Conservation (phyloP, 306 rosid species). For the Prunus armeniaca region DNA sequence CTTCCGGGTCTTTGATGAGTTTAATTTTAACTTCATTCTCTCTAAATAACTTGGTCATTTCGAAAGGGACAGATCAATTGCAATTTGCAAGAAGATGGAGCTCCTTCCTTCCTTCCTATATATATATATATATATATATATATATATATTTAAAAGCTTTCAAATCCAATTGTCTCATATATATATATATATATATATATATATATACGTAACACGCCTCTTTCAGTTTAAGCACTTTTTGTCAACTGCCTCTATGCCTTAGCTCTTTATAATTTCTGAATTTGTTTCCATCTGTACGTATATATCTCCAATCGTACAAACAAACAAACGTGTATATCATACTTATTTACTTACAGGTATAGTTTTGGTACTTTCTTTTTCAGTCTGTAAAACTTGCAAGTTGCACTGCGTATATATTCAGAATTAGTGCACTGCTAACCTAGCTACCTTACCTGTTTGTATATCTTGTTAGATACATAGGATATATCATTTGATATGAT, state of each 20-base stretch:
- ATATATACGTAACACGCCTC: not conserved
- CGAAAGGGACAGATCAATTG: constrained; percentile 38
- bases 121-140: not conserved
- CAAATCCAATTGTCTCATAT: not conserved
- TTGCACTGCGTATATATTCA: too few relatives aligned
- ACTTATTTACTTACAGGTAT: too few relatives aligned
- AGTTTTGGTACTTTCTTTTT: too few relatives aligned
- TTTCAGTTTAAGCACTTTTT: not conserved
- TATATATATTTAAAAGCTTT: not conserved
- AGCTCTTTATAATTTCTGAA: not conserved
- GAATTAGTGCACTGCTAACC: too few relatives aligned
- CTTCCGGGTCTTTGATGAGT: constrained; percentile 49
- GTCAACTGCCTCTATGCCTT: not conserved
- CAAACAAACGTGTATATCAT: too few relatives aligned
- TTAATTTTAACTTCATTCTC: constrained; percentile 35
- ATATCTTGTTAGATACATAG: too few relatives aligned
- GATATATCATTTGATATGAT: too few relatives aligned
- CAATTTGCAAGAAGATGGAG: constrained; percentile 40
- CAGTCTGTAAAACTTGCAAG: too few relatives aligned
- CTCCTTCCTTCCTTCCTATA: not conserved
- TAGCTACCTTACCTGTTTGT: too few relatives aligned
- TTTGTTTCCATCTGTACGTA: not conserved
- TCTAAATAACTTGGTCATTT: not conserved
- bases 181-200: not conserved
- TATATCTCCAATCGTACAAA: not conserved